Conservation (phyloP, 495 filamentous ascomycete species). For the Usnea hakonensis region DNA sequence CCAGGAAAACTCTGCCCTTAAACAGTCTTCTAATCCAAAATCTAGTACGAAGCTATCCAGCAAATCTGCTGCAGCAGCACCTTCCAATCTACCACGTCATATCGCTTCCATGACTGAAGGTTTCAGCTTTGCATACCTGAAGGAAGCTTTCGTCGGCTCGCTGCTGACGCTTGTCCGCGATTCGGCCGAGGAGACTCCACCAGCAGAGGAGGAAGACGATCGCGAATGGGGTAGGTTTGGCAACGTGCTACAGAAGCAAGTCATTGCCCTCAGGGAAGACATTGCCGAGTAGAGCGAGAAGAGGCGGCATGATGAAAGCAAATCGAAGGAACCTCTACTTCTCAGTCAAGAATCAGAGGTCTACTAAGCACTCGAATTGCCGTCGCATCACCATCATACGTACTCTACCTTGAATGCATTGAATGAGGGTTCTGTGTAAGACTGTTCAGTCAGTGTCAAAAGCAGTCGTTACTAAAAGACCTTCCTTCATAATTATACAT, state of each 20-base stretch:
- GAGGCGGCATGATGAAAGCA: too few species aligned
- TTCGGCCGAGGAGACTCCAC: too few species aligned
- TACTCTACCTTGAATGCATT: too few species aligned
- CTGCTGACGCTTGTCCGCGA: constrained; percentile 45
- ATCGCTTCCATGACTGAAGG: constrained; percentile 51
- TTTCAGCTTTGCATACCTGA: constrained; percentile 59
- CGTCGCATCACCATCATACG: too few species aligned
- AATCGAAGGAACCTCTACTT: too few species aligned
- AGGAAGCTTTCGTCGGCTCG: constrained; percentile 55
- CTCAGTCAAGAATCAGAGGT: too few species aligned
- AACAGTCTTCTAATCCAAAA: neutral
- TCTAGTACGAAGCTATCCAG: constrained; percentile 38
- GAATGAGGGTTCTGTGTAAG: too few species aligned
- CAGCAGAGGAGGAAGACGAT: neutral
- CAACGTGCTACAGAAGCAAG: neutral
- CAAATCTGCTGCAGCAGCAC: constrained; percentile 48
- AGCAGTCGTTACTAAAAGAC: too few species aligned
- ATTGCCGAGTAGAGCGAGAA: neutral
- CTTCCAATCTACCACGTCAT: constrained; percentile 38
- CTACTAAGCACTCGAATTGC: too few species aligned
- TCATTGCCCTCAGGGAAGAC: neutral
- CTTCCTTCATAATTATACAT: neutral
- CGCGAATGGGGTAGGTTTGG: neutral
- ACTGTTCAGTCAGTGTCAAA: too few species aligned
- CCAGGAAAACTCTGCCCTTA: neutral